These are phyloP conservation scores for Fraxinus xanthoxyloides DNA, from an alignment of 305 asterid species.

Conservation along the genomic window DNA sequence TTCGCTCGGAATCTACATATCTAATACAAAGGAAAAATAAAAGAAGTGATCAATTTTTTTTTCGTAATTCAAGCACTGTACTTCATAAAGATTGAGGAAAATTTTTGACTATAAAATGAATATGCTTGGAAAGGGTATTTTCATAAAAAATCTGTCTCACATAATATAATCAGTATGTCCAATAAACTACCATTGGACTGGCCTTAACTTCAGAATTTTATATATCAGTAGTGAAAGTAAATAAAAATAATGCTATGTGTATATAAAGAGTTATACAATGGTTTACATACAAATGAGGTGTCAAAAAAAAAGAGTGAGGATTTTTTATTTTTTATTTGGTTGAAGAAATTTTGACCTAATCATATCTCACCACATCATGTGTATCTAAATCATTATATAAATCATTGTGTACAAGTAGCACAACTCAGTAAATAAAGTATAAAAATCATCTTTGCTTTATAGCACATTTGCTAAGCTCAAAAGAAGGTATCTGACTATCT, in stretches of 20 bases:
- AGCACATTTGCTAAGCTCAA: not conserved
- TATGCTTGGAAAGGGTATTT: not conserved
- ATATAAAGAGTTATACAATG: no score
- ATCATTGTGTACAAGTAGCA: no score
- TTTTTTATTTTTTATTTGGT: no score
- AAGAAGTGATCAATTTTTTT: no score
- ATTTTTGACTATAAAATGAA: not conserved
- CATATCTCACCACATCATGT: no score
- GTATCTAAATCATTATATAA: no score
- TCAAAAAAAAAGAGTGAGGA: no score
- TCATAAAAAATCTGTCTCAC: not conserved
- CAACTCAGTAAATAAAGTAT: not conserved
- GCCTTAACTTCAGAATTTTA: not conserved
- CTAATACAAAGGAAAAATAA: constrained; percentile 40
- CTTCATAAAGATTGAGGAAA: not conserved
- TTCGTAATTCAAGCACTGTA: not conserved
- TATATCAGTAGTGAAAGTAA: not conserved
- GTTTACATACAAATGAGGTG: no score
- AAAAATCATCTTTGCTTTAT: not conserved
- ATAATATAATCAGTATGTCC: not conserved
- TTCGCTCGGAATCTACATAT: constrained; percentile 73
- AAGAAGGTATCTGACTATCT: not conserved
- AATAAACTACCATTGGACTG: not conserved
- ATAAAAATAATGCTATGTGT: no score
- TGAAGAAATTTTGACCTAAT: no score